Base-by-base conservation (phyloP, 2,329 filamentous ascomycete genomes). In the Nigrograna mackinnonii region DNA sequence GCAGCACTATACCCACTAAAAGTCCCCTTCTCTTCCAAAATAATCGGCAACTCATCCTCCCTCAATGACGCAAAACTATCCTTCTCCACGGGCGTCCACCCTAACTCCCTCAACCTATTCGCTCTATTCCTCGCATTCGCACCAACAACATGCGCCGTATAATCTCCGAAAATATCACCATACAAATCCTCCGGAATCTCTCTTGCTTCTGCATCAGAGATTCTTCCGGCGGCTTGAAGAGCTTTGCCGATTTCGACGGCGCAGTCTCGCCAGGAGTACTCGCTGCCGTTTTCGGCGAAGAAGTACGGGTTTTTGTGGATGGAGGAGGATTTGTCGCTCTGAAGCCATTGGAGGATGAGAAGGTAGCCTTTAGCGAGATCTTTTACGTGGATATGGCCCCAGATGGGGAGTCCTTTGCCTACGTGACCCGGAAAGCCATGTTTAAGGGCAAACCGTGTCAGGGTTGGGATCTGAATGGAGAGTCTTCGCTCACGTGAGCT, bases 231-330 rank as follows among this genome's bases (percentile, higher is more conserved):
- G 70, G 96, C 96, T 64, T 95, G 89, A 68, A 96, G 91, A 43
- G 96, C 89, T 72, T 91, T 95, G 53, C 82, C 81, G 4, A 96
- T 88, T 47, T 96, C 91, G 65, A 96, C 91, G 6, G 92, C 92
- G 1, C 91, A 91, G 71, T 96, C 69, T 14, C 54, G 53, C 74
- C 74, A 78, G 17, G 69, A 70, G 12, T 67, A 62, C 49, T 78
- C 74, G 6, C 64, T 36, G 16, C 71, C 71, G 17, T 69, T 63
- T 53, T 79, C 76, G 57, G 66, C 72, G 61, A 78, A 79, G 54
- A 71, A 78, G 53, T 78, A 79, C 0, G 74, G 74, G 45, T 78
- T 76, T 22, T 66, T 44, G 2, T 72, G 50, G 2, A 70, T 46
- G 5, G 68, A 55, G 5, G 52, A 44, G 0, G 63, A 43, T 3